phyloP scores from a whole-genome alignment of 306 rosid species.

The Cucurbita maxima region DNA sequence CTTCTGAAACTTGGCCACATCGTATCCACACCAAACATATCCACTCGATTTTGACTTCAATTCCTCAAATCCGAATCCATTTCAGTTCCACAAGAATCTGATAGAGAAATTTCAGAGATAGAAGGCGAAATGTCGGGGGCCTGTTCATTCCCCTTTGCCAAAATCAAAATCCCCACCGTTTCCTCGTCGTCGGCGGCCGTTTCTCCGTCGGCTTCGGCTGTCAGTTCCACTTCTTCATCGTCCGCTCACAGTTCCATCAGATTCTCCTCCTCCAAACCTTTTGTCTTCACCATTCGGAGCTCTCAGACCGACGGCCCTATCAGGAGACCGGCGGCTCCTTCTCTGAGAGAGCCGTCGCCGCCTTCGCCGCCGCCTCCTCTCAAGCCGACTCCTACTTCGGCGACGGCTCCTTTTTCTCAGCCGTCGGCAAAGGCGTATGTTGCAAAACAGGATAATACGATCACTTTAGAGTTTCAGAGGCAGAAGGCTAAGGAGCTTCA shows the following conservation, averaged over 20 bases:
- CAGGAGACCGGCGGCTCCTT: constrained; percentile 83
- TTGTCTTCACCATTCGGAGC: constrained; percentile 32
- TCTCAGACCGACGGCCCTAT: constrained; percentile 81
- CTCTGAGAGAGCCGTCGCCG: constrained; percentile 45
- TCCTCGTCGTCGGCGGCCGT: constrained; percentile 30
- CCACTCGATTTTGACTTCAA: not conserved
- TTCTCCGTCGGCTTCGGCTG: constrained; percentile 17
- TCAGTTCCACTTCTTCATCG: constrained; percentile 21
- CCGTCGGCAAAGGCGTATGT: constrained; percentile 14
- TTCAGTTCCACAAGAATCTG: not conserved
- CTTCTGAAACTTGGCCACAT: constrained; percentile 39
- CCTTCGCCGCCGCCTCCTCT: constrained; percentile 10
- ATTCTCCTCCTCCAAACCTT: constrained; percentile 21
- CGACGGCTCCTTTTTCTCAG: constrained; percentile 53
- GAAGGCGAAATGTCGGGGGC: constrained; percentile 49
- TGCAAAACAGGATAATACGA: constrained; percentile 30
- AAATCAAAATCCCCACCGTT: constrained; percentile 28
- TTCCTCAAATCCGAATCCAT: not conserved
- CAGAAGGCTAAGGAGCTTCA: constrained; percentile 91
- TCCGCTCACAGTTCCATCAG: constrained; percentile 16
- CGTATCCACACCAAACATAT: constrained; percentile 47
- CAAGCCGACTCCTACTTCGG: constrained; percentile 42
- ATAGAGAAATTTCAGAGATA: not conserved
- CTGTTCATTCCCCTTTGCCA: constrained; percentile 53
- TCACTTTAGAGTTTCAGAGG: constrained; percentile 88